Conservation (phyloP, 345 rosid genomes). For the Populus alba region DNA sequence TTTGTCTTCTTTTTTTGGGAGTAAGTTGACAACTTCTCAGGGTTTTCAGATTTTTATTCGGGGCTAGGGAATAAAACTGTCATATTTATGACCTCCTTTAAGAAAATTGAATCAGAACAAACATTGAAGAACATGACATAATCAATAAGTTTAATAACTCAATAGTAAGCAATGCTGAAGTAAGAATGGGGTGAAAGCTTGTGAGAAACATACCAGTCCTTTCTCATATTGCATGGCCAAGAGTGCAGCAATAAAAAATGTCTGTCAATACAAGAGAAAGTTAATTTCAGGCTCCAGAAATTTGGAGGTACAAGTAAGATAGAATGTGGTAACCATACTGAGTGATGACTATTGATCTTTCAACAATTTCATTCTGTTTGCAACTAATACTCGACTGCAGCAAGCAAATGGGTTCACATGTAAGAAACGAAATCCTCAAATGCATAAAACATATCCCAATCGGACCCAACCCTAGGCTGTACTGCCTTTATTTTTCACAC, state of each 20-base stretch:
- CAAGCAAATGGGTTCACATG: neutral
- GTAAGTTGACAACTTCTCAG: neutral
- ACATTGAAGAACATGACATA: neutral
- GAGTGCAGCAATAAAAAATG: slow-evolving; percentile 94
- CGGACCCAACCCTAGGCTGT: neutral
- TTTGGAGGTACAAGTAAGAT: neutral
- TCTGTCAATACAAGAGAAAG: slow-evolving; percentile 42
- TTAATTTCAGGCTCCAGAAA: slow-evolving; percentile 25
- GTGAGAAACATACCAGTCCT: slow-evolving; percentile 66
- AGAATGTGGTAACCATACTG: neutral
- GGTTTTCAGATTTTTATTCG: neutral
- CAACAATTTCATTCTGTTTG: neutral
- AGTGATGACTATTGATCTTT: neutral
- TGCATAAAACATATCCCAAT: neutral
- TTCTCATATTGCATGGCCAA: slow-evolving; percentile 98
- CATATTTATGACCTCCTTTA: neutral
- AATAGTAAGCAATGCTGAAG: neutral
- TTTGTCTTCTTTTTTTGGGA: neutral
- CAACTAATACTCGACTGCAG: neutral
- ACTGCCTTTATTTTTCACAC: neutral
- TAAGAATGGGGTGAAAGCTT: slow-evolving; percentile 7
- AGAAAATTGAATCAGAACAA: neutral
- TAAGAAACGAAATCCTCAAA: neutral
- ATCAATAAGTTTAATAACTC: too few species aligned
- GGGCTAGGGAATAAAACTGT: neutral